Evolutionary conservation across 2,329 filamentous ascomycete genomes (phyloP).

Genomic region (Aspergillus arachidicola): DNA sequence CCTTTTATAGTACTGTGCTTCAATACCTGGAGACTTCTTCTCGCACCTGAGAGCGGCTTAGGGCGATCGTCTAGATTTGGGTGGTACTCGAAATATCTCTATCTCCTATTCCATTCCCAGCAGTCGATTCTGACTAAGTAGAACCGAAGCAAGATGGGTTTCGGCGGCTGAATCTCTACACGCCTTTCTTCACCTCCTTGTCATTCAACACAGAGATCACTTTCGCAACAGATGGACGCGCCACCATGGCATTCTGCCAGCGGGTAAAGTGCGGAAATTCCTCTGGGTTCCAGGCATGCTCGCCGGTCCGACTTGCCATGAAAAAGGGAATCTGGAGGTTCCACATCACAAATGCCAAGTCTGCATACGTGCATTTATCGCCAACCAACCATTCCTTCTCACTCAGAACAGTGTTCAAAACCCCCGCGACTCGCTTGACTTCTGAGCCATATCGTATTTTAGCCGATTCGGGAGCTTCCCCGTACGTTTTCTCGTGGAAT

Average conservation of each 20-base stretch:
- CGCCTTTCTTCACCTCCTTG: not conserved
- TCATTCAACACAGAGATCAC: not conserved
- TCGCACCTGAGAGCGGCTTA: too few species aligned
- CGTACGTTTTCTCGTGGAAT: too few species aligned
- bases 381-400: constrained; percentile 4
- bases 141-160: too few species aligned
- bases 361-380: constrained; percentile 3
- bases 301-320: not conserved
- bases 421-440: constrained; percentile 21
- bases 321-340: constrained; percentile 5
- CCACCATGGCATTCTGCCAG: constrained; percentile 2
- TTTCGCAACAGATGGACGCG: not conserved
- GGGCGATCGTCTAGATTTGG: too few species aligned
- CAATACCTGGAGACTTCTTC: too few species aligned
- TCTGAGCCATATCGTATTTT: constrained; percentile 48
- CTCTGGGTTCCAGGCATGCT: constrained; percentile 2
- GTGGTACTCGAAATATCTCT: too few species aligned
- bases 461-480: too few species aligned
- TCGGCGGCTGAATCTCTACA: too few species aligned
- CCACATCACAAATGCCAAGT: constrained; percentile 12
- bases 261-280: constrained; percentile 4
- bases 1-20: too few species aligned
- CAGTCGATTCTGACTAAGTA: too few species aligned
- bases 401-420: not conserved
- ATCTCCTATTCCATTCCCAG: too few species aligned